phyloP scores from a whole-genome alignment of 495 filamentous ascomycete genomes.

The Lasiosphaeris hirsuta region DNA sequence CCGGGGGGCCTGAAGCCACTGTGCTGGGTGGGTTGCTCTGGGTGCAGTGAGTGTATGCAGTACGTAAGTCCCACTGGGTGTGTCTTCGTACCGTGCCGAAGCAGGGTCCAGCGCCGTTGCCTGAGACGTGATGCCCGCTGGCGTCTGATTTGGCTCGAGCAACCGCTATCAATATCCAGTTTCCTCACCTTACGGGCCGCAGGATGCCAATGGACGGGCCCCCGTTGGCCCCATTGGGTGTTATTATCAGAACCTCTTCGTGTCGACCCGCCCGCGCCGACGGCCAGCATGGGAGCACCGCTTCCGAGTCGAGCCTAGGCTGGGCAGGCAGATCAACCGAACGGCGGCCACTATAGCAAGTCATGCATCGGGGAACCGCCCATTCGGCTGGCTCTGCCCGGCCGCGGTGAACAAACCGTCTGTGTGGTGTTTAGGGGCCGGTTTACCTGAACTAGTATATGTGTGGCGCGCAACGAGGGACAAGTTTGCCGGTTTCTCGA shows the following conservation, averaged over 20 bases:
- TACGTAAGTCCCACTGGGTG: not conserved
- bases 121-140: not conserved
- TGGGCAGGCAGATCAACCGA: slow-evolving; percentile 7
- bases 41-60: not conserved
- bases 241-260: not conserved
- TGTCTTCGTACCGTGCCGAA: not conserved
- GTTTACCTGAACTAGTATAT: no score
- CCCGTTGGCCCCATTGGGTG: not conserved
- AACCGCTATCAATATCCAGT: not conserved
- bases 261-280: not conserved
- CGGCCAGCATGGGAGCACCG: not conserved
- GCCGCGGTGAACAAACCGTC: not conserved
- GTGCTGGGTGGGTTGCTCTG: not conserved
- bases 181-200: not conserved
- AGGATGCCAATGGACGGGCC: not conserved
- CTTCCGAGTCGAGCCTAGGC: not conserved
- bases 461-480: no score
- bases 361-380: slow-evolving; percentile 10
- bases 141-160: not conserved
- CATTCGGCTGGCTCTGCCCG: slow-evolving; percentile 9
- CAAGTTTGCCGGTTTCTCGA: no score
- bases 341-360: slow-evolving; percentile 1
- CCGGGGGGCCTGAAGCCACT: slow-evolving; percentile 6
- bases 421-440: not conserved
- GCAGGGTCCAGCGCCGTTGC: not conserved